phyloP scores from a whole-genome alignment of 176 grass and related monocot genomes.

The Zoysia pacifica region DNA sequence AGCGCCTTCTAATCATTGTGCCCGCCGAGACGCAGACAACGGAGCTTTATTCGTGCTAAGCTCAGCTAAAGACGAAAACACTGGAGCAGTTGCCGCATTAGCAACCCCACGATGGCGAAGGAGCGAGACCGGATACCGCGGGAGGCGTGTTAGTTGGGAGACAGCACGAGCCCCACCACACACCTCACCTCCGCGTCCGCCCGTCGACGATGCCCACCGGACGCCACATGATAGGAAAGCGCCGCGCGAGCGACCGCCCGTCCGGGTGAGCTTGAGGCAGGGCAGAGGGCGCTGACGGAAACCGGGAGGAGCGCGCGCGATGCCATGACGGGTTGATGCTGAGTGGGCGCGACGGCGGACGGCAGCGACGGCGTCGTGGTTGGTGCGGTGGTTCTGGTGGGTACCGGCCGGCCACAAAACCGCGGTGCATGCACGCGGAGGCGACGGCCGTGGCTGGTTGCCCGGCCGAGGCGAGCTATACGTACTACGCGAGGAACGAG shows the following conservation, averaged over 20 bases:
- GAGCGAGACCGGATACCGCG: not conserved
- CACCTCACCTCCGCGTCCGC: not conserved
- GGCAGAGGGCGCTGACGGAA: no score
- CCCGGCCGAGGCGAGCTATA: not conserved
- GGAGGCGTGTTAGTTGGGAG: constrained; percentile 17
- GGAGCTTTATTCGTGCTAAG: not conserved
- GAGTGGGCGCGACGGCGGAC: constrained; percentile 4
- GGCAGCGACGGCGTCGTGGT: not conserved
- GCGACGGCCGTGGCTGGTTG: not conserved
- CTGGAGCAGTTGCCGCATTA: constrained; percentile 26
- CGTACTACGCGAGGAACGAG: no score
- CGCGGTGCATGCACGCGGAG: not conserved
- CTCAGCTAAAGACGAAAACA: constrained; percentile 36
- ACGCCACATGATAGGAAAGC: no score
- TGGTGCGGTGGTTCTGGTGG: not conserved
- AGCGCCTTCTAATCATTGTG: constrained; percentile 14
- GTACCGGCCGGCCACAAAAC: not conserved
- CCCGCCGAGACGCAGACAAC: constrained; percentile 28
- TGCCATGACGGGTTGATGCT: not conserved
- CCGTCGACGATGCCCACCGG: not conserved
- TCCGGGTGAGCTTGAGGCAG: no score
- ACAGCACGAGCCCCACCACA: constrained; percentile 36
- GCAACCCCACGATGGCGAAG: constrained; percentile 24
- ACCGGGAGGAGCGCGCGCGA: not conserved
- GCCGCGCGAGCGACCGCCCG: no score